Base-by-base conservation (phyloP, 306 rosid species). In the Acmispon strigosus region DNA sequence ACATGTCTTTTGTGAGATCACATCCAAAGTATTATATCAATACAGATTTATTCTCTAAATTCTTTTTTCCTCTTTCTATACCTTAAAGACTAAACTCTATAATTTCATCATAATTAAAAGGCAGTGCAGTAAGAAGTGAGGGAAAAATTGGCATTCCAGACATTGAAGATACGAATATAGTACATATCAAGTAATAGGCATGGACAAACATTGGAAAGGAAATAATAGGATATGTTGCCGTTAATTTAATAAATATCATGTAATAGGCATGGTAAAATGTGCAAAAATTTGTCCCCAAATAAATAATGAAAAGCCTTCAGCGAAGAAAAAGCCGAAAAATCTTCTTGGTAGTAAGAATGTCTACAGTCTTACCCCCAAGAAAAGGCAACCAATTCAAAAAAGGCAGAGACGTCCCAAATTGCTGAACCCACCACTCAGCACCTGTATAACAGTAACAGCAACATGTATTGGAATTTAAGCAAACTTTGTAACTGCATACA, bases 341-440 rank as follows among this genome's bases (percentile, higher is more conserved):
- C 15, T 51, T 52, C 29, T 72, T 27, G 24, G 18, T 8, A 62
- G 71, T 50, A 37, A 70, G 41, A 69, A 58, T 27, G 27, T 60
- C 19, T 54, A 19, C 4, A 67, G 39, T 45, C 87, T 75, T 87
- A 91, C 99, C 96, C 60, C 27, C 62, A 37, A 89, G 5, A 71
- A 76, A 58, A 43, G 97, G 96, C 66, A 89, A 58, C 99, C 99
- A 91, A 62, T 86, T 80, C 65, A 95, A 76, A 66, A 87, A 55
- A 19, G 97, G 96, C 10, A 94, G 1, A 58, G 96, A 94, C 77
- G 82, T 86, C 17, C 90, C 90, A 76, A 87, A 80, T 59, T 70
- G 77, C 55, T 89, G 92, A 80, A 74, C 89, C 97, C 97, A 94
- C 96, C 99, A 91, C 66, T 83, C 91, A 71, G 96, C 86, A 85